These are phyloP conservation scores for Lentinula novae-zelandiae DNA, from an alignment of 1,284 basidiomycete species.

Conservation along the genomic window DNA sequence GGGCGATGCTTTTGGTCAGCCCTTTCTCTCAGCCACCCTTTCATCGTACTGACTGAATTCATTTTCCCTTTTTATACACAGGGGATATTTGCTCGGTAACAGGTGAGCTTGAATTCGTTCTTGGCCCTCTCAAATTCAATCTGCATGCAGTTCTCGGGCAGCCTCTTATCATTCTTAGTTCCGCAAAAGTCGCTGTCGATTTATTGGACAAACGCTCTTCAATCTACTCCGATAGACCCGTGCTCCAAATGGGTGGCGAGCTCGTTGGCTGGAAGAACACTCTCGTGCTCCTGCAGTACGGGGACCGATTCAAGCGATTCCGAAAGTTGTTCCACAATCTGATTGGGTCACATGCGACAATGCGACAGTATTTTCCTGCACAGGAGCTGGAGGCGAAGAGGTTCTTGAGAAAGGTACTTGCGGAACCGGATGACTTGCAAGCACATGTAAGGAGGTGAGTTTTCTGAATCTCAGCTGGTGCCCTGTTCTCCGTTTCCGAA, in stretches of 20 bases:
- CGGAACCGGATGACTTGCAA: slow-evolving; percentile 49
- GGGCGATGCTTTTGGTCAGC: slow-evolving; percentile 46
- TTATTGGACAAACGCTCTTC: slow-evolving; percentile 66
- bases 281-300: slow-evolving; percentile 57
- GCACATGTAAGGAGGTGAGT: slow-evolving; percentile 57
- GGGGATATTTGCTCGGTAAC: slow-evolving; percentile 59
- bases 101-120: slow-evolving; percentile 7
- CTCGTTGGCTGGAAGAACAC: slow-evolving; percentile 66
- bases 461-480: not conserved
- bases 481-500: not conserved
- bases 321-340: slow-evolving; percentile 54
- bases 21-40: not conserved
- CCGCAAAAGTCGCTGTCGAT: slow-evolving; percentile 46
- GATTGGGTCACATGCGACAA: slow-evolving; percentile 50
- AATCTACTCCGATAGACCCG: slow-evolving; percentile 70
- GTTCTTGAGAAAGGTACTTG: slow-evolving; percentile 52
- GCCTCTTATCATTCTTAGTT: slow-evolving; percentile 58
- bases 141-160: slow-evolving; percentile 45
- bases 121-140: not conserved
- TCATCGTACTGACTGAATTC: not conserved
- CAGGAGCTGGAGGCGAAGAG: slow-evolving; percentile 52
- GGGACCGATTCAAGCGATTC: slow-evolving; percentile 58
- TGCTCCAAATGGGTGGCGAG: slow-evolving; percentile 40
- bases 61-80: slow-evolving; percentile 20
- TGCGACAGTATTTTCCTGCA: slow-evolving; percentile 45